phyloP scores from a whole-genome alignment of 768 basidiomycete species.

The Xerocomus potaroensis region DNA sequence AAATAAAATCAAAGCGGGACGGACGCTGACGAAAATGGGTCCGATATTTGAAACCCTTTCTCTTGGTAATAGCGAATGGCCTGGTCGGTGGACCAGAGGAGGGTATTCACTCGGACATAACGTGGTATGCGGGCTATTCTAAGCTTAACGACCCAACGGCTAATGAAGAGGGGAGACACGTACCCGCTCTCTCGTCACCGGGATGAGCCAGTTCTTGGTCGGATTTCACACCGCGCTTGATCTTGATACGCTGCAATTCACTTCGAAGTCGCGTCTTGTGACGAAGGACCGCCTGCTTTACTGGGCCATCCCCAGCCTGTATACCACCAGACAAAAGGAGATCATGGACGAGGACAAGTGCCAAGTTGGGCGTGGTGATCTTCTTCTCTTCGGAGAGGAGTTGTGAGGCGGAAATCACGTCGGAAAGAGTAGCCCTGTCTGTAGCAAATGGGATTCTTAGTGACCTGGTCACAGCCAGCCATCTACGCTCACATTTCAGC shows the following conservation, averaged over 20 bases:
- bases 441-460: slow-evolving; percentile 7
- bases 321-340: slow-evolving; percentile 79
- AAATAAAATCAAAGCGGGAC: neutral
- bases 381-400: slow-evolving; percentile 73
- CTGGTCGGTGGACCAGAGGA: slow-evolving; percentile 60
- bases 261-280: slow-evolving; percentile 87
- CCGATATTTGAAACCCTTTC: slow-evolving; percentile 51
- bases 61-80: slow-evolving; percentile 55
- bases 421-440: slow-evolving; percentile 77
- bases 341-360: slow-evolving; percentile 89
- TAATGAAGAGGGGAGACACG: slow-evolving; percentile 9
- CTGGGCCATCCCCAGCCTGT: slow-evolving; percentile 84
- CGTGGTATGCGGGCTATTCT: slow-evolving; percentile 66
- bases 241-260: slow-evolving; percentile 82
- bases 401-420: slow-evolving; percentile 63
- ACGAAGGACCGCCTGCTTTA: slow-evolving; percentile 81
- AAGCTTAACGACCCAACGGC: neutral
- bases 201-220: slow-evolving; percentile 60
- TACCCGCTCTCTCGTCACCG: slow-evolving; percentile 64
- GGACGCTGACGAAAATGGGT: slow-evolving; percentile 53
- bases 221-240: slow-evolving; percentile 64
- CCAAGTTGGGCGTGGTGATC: slow-evolving; percentile 70
- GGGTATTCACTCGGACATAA: slow-evolving; percentile 81
- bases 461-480: neutral
- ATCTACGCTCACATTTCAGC: slow-evolving; percentile 72